Percentiles rank a stretch among this genome's conserved stretches.
Evolutionary conservation across 345 rosid genomes (phyloP).

Genomic region (Gossypium anomalum): DNA sequence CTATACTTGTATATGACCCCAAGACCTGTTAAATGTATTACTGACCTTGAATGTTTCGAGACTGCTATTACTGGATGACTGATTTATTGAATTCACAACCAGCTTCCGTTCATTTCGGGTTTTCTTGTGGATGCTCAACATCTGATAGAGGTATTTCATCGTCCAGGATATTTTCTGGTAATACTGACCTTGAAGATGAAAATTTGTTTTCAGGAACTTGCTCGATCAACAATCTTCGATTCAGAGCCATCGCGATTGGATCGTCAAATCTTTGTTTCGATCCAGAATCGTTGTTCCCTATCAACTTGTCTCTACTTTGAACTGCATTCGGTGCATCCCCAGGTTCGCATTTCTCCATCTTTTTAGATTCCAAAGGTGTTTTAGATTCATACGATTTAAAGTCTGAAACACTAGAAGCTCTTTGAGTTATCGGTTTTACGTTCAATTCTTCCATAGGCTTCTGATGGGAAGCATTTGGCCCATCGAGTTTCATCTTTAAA

Average conservation of each 20-base stretch:
- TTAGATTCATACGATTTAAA: slow-evolving; percentile 5
- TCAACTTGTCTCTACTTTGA: not conserved
- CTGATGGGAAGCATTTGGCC: slow-evolving; percentile 9
- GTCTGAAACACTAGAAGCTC: not conserved
- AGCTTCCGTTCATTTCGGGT: slow-evolving; percentile 18
- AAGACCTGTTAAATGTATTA: not conserved
- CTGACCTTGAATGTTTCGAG: slow-evolving; percentile 25
- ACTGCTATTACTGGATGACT: slow-evolving; percentile 1
- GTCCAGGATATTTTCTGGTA: slow-evolving; percentile 23
- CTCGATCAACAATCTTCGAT: slow-evolving; percentile 12
- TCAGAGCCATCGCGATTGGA: slow-evolving; percentile 11
- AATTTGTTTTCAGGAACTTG: slow-evolving; percentile 24
- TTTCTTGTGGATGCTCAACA: slow-evolving; percentile 23
- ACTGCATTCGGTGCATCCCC: not conserved
- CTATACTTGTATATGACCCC: not conserved
- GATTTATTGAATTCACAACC: slow-evolving; percentile 15
- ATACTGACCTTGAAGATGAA: slow-evolving; percentile 48
- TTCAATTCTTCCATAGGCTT: not conserved
- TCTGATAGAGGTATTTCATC: slow-evolving; percentile 17
- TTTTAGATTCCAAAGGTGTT: not conserved
- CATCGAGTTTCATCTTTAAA: slow-evolving; percentile 14
- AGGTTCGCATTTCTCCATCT: slow-evolving; percentile 4
- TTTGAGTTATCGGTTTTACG: slow-evolving; percentile 6
- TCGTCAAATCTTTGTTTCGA: slow-evolving; percentile 15
- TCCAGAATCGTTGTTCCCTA: slow-evolving; percentile 27